These are phyloP conservation scores for Linnemannia elongata DNA, from an alignment of 192 early-diverging fungal species.

Conservation along the genomic window DNA sequence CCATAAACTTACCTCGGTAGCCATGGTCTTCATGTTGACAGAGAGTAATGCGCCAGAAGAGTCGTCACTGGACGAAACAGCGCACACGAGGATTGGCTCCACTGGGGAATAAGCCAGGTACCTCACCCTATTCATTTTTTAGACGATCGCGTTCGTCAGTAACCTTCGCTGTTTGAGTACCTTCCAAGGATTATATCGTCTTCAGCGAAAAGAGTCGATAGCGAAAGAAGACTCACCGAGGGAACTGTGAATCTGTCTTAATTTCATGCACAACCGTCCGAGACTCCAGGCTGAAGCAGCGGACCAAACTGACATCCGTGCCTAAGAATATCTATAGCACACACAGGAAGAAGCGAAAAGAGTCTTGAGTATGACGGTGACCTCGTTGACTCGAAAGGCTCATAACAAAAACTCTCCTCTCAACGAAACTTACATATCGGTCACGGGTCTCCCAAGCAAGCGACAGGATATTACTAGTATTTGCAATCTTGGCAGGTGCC, in stretches of 20 bases:
- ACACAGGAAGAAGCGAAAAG: not conserved
- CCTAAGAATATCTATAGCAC: slow-evolving; percentile 65
- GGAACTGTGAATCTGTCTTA: slow-evolving; percentile 60
- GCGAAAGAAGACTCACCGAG: slow-evolving; percentile 41
- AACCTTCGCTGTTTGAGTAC: not conserved
- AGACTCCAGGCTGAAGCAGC: slow-evolving; percentile 68
- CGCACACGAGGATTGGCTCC: slow-evolving; percentile 67
- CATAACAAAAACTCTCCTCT: not conserved
- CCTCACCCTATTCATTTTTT: slow-evolving; percentile 53
- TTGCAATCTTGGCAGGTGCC: slow-evolving; percentile 46
- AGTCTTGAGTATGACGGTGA: not conserved
- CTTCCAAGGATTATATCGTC: no score
- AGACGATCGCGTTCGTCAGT: not conserved
- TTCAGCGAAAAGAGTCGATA: not conserved
- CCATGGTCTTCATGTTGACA: slow-evolving; percentile 70
- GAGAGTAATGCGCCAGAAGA: slow-evolving; percentile 61
- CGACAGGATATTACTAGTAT: slow-evolving; percentile 40
- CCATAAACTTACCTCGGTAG: slow-evolving; percentile 53
- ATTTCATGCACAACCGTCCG: slow-evolving; percentile 71
- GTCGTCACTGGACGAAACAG: slow-evolving; percentile 52
- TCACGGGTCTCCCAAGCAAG: slow-evolving; percentile 51
- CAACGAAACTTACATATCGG: slow-evolving; percentile 48
- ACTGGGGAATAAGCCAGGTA: slow-evolving; percentile 67
- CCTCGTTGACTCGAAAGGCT: not conserved
- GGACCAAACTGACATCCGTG: slow-evolving; percentile 63